A percentile compares a stretch with the other conserved stretches of the same genome.
These are phyloP conservation scores for Plasmodium yoelii DNA, from an alignment of 169 alveolate genomes.

Conservation along the genomic window DNA sequence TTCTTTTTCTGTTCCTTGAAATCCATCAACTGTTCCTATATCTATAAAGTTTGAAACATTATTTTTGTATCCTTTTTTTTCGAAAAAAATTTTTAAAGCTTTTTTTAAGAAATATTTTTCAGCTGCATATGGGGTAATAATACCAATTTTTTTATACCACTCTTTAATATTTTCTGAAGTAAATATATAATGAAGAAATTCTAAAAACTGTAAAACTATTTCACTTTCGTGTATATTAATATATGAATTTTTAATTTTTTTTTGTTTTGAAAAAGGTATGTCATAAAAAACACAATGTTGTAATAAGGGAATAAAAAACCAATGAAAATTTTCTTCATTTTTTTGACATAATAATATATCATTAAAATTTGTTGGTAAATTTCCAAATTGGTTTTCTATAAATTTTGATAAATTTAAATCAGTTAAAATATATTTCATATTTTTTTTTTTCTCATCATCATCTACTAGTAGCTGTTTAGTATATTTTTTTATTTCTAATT, in stretches of 20 bases:
- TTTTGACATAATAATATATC: constrained; percentile 42
- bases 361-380: constrained; percentile 27
- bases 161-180: constrained; percentile 69
- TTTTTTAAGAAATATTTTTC: constrained; percentile 79
- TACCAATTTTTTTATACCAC: constrained; percentile 80
- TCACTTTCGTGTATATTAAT: constrained; percentile 73
- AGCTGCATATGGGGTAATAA: constrained; percentile 84
- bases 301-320: constrained; percentile 83
- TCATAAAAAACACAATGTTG: constrained; percentile 77
- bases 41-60: constrained; percentile 86
- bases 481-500: constrained; percentile 20
- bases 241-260: constrained; percentile 62
- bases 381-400: constrained; percentile 45
- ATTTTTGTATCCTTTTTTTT: constrained; percentile 24
- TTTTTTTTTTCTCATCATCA: background rate
- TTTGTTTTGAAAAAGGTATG: constrained; percentile 49
- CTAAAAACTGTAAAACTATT: constrained; percentile 73
- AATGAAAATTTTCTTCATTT: constrained; percentile 39
- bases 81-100: constrained; percentile 56
- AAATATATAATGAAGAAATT: constrained; percentile 76
- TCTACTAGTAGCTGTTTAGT: background rate
- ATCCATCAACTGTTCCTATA: constrained; percentile 98
- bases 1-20: constrained; percentile 99
- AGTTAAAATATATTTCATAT: constrained; percentile 34
- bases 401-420: constrained; percentile 55